Conservation (phyloP, 1,284 basidiomycete species). For the Bjerkandera adusta region DNA sequence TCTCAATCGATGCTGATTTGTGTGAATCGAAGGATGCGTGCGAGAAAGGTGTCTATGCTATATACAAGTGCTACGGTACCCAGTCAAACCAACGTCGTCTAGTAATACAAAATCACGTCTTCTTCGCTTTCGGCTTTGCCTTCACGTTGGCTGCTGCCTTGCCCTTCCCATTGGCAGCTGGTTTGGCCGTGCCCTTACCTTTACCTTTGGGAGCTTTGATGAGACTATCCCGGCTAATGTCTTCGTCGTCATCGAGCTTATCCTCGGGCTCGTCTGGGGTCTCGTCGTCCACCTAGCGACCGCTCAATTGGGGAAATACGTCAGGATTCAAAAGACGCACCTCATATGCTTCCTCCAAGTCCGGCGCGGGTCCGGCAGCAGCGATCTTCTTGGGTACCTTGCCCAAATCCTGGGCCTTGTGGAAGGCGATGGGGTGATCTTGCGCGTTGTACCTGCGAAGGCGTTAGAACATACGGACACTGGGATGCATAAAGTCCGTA, state of each 20-base stretch:
- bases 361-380: constrained; percentile 70
- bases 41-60: too few relatives aligned
- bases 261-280: constrained; percentile 41
- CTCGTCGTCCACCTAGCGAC: constrained; percentile 9
- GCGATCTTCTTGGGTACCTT: constrained; percentile 77
- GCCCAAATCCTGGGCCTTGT: constrained; percentile 80
- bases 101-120: neutral
- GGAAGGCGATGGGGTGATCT: constrained; percentile 91
- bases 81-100: too few relatives aligned
- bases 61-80: too few relatives aligned
- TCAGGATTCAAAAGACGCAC: constrained; percentile 34
- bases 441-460: constrained; percentile 77
- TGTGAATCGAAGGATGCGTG: too few relatives aligned
- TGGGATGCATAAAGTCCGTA: constrained; percentile 34
- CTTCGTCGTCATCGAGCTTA: constrained; percentile 34
- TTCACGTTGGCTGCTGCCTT: too few relatives aligned
- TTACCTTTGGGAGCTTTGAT: constrained; percentile 40
- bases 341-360: constrained; percentile 86
- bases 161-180: constrained; percentile 20
- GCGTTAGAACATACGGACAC: neutral
- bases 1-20: too few relatives aligned
- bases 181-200: constrained; percentile 32
- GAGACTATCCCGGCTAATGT: constrained; percentile 48
- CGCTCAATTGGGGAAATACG: neutral
- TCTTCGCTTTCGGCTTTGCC: constrained; percentile 8